Evolutionary conservation across 257 asterid species (phyloP), one percentile per base, ranked within the genome.

Genomic region (Penstemon davidsonii): DNA sequence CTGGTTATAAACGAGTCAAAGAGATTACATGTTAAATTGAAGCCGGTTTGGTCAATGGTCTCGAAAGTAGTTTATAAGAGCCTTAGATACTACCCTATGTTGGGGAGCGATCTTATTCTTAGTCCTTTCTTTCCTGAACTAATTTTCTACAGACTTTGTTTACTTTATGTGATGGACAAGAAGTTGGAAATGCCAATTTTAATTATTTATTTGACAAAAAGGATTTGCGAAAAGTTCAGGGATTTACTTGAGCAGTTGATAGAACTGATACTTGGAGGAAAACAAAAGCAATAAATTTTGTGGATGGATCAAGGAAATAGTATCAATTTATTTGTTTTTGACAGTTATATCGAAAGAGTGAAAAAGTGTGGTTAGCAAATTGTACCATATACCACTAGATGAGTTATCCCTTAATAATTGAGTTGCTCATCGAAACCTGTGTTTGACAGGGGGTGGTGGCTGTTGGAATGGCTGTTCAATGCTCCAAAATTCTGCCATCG

Each of bases 401-500:
- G 43, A 53, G 60, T 11, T 8, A 4, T 15, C 9, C 11, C 55
- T 47, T 46, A 33, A 63, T 40, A 63, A 15, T 39, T 18, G 47
- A 50, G 60, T 36, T 46, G 42, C 59, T 64, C 52, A 43, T 42
- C 40, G 45, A 60, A 46, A 60, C 11, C 41, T 66, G 61, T 73
- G 12, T 45, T 67, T 67, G 49, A 65, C 39, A 67, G 44, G 66
- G 73, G 80, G 58, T 51, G 61, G 71, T 58, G 67, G 75, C 64
- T 68, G 73, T 49, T 63, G 75, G 19, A 72, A 81, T 81, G 87
- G 83, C 85, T 3, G 62, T 79, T 59, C 83, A 75, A 53, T 81
- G 69, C 81, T 67, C 82, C 12, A 79, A 68, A 66, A 63, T 70
- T 66, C 66, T 62, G 55, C 65, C 76, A 25, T 72, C 83, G 4